phyloP scores from a whole-genome alignment of 768 basidiomycete species.

The Lentinula sp. region DNA sequence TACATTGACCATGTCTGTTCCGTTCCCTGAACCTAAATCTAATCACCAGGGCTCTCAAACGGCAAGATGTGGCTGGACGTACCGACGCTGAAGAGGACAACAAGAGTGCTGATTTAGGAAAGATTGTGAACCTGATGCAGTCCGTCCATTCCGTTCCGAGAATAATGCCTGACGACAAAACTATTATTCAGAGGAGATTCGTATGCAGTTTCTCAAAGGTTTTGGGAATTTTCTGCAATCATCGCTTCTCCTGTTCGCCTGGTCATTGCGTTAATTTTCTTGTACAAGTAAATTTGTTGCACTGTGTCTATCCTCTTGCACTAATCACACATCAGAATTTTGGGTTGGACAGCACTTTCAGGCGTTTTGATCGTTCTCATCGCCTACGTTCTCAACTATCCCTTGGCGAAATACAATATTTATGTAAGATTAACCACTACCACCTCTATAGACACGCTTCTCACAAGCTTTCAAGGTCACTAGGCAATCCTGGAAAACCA shows the following conservation, averaged over 20 bases:
- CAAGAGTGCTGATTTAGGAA: constrained; percentile 54
- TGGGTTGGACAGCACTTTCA: constrained; percentile 75
- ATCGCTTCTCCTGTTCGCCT: constrained; percentile 59
- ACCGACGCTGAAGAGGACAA: constrained; percentile 30
- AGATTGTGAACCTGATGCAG: constrained; percentile 75
- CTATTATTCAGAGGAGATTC: constrained; percentile 49
- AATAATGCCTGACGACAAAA: background rate
- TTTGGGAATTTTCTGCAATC: constrained; percentile 68
- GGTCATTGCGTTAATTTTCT: constrained; percentile 60
- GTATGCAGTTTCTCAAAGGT: constrained; percentile 64
- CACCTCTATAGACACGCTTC: background rate
- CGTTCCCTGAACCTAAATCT: background rate
- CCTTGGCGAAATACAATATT: constrained; percentile 61
- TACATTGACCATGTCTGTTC: background rate
- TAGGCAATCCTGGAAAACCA: constrained; percentile 51
- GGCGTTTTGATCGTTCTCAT: constrained; percentile 62
- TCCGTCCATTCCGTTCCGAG: constrained; percentile 16
- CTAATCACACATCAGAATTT: constrained; percentile 35
- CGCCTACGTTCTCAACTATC: constrained; percentile 60
- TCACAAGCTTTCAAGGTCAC: constrained; percentile 37
- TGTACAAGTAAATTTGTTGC: constrained; percentile 52
- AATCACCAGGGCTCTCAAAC: constrained; percentile 31
- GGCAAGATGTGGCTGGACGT: constrained; percentile 51
- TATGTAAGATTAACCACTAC: constrained; percentile 32
- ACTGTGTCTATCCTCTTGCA: background rate